phyloP scores from a whole-genome alignment of 805 yeast genomes.

The Metschnikowia cerradonensis region DNA sequence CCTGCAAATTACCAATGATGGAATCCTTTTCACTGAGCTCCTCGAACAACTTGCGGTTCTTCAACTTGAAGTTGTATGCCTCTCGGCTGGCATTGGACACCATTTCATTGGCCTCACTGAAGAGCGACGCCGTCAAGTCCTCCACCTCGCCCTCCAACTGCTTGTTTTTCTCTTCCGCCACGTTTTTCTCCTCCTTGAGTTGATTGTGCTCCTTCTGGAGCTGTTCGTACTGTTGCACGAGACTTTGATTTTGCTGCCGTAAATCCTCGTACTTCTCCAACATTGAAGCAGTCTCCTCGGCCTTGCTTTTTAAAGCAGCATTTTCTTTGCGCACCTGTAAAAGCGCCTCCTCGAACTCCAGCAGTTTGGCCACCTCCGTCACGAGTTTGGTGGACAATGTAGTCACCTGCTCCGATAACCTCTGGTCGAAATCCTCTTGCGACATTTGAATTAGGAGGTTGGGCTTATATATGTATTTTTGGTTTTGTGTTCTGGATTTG shows the following conservation, averaged over 20 bases:
- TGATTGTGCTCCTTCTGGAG: conserved; percentile 23
- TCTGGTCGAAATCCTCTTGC: conserved; percentile 26
- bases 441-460: conserved; percentile 3
- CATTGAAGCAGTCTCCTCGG: not conserved
- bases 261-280: not conserved
- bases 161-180: conserved; percentile 57
- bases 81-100: conserved; percentile 75
- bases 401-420: conserved; percentile 54
- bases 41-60: conserved; percentile 51
- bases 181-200: conserved; percentile 32
- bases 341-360: conserved; percentile 49
- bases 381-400: conserved; percentile 56
- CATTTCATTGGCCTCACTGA: conserved; percentile 82
- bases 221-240: conserved; percentile 29
- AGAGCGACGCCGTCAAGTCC: conserved; percentile 70
- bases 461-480: too few relatives aligned
- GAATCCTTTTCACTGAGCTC: conserved; percentile 64
- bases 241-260: conserved; percentile 13
- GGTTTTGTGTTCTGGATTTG: too few relatives aligned
- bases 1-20: conserved; percentile 58
- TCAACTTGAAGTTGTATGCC: conserved; percentile 53
- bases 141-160: conserved; percentile 70
- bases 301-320: not conserved
- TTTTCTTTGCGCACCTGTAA: conserved; percentile 36
- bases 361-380: conserved; percentile 56